A percentile compares a stretch with the other conserved stretches of the same genome.
Evolutionary conservation across 148 eudicot species (phyloP).

Genomic region (Beta vulgaris): DNA sequence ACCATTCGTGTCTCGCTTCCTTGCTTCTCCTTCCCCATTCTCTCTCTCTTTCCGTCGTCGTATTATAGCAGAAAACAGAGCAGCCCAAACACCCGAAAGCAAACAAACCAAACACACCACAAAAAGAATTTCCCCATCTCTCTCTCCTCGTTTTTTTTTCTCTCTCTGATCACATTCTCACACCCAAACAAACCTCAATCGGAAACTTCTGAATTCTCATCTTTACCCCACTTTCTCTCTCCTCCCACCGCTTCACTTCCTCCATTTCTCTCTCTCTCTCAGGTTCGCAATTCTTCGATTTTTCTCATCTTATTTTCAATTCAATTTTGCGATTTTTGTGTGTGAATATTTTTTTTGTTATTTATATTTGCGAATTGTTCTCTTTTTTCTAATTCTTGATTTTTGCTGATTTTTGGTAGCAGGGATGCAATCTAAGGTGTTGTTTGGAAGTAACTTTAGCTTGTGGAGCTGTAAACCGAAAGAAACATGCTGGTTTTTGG

Average conservation of each 20-base stretch:
- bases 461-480: background rate
- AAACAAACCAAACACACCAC: slow-evolving; percentile 13
- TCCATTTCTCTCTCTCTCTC: background rate
- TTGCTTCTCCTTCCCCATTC: slow-evolving; percentile 9
- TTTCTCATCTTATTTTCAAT: background rate
- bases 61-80: slow-evolving; percentile 10
- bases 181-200: slow-evolving; percentile 15
- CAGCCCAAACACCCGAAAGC: background rate
- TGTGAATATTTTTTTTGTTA: background rate
- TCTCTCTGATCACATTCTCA: slow-evolving; percentile 26
- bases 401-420: slow-evolving; percentile 11
- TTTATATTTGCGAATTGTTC: background rate
- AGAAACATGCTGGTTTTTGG: slow-evolving; percentile 7
- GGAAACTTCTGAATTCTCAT: slow-evolving; percentile 38
- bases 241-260: slow-evolving; percentile 8
- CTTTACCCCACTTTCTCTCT: slow-evolving; percentile 24
- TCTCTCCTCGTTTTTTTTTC: slow-evolving; percentile 6
- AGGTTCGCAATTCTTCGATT: slow-evolving; percentile 12
- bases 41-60: slow-evolving; percentile 5
- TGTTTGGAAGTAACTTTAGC: slow-evolving; percentile 10
- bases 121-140: background rate
- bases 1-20: slow-evolving; percentile 35
- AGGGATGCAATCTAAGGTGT: slow-evolving; percentile 27
- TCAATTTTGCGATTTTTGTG: background rate
- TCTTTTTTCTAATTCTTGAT: background rate